Percentiles rank a stretch among this genome's conserved stretches.
phyloP scores from a whole-genome alignment of 306 rosid genomes.

The Cicer arietinum region DNA sequence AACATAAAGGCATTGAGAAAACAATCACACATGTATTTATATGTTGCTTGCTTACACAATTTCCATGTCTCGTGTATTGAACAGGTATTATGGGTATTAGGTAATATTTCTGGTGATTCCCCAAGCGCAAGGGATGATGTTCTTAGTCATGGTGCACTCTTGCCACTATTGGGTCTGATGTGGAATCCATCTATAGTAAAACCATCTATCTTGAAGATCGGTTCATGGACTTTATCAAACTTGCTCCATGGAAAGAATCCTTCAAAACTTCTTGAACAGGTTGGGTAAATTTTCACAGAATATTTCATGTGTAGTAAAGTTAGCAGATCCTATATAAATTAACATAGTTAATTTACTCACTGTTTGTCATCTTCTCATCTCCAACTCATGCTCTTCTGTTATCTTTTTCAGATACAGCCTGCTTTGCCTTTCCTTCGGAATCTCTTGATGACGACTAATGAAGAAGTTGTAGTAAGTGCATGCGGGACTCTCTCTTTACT shows the following conservation, averaged over 20 bases:
- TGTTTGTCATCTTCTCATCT: background rate
- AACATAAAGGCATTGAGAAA: background rate
- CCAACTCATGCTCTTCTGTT: background rate
- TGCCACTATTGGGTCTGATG: background rate
- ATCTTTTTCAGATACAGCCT: slow-evolving; percentile 3
- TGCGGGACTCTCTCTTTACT: background rate
- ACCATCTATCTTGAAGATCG: background rate
- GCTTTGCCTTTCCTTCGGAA: background rate
- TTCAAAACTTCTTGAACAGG: background rate
- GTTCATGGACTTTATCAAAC: background rate
- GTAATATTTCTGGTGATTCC: slow-evolving; percentile 7
- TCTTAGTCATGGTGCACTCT: background rate
- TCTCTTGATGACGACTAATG: background rate
- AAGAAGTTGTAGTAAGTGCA: background rate
- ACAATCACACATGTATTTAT: background rate
- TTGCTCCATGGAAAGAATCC: background rate
- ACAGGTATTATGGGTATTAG: background rate
- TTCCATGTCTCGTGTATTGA: background rate
- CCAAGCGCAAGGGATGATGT: background rate
- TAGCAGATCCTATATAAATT: background rate
- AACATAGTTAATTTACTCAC: background rate
- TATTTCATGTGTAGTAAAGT: background rate
- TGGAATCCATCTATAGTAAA: background rate
- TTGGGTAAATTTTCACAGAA: background rate
- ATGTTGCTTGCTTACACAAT: background rate